These are phyloP conservation scores for Amanita polypyramis DNA, from an alignment of 768 basidiomycete species.

Conservation along the genomic window DNA sequence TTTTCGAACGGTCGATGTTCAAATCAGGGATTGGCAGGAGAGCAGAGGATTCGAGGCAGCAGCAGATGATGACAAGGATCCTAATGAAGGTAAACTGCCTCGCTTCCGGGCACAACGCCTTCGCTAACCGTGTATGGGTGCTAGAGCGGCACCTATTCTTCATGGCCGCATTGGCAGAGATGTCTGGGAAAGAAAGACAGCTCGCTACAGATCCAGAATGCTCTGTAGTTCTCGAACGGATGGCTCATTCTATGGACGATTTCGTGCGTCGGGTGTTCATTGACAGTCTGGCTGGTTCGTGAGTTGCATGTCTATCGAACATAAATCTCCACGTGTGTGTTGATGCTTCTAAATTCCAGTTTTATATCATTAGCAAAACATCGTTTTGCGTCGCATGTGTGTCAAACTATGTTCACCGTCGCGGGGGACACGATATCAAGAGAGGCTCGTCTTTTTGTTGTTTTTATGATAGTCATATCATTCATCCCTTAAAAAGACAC, in stretches of 20 bases:
- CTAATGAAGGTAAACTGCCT: conserved; percentile 52
- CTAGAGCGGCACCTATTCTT: conserved; percentile 72
- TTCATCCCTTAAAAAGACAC: conserved; percentile 26
- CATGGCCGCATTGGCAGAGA: conserved; percentile 72
- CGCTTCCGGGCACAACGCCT: too few species aligned
- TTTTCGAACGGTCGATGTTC: conserved; percentile 80
- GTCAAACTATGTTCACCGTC: conserved; percentile 77
- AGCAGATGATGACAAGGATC: conserved; percentile 24
- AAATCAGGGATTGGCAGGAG: conserved; percentile 82
- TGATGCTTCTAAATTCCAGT: conserved; percentile 21
- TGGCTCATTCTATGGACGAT: conserved; percentile 92
- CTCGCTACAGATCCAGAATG: conserved; percentile 93
- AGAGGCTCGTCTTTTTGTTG: conserved; percentile 37
- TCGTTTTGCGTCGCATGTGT: conserved; percentile 92
- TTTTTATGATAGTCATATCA: not conserved
- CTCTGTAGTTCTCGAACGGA: conserved; percentile 80
- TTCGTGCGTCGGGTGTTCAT: conserved; percentile 87
- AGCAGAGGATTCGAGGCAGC: conserved; percentile 28
- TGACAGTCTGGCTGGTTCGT: conserved; percentile 84
- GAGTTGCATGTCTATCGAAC: conserved; percentile 36
- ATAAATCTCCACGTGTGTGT: not conserved
- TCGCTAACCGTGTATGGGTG: not conserved
- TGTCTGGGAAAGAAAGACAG: conserved; percentile 80
- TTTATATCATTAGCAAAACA: conserved; percentile 60
- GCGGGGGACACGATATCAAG: conserved; percentile 52